Conservation (phyloP, 2,329 filamentous ascomycete species). For the Aphanocladium album region DNA sequence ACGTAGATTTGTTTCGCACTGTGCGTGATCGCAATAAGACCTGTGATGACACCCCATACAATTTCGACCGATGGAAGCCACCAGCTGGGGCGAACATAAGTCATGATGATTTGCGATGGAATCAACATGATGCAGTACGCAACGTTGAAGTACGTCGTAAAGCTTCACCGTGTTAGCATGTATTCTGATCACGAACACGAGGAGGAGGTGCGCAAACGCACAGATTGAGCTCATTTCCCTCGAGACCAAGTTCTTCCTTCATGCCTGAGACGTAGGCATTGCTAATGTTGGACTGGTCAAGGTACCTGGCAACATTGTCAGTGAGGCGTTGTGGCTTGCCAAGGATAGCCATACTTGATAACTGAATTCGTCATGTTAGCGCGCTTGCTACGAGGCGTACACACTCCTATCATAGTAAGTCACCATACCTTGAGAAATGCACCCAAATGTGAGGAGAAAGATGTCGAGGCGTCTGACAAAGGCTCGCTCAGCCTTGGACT, state of each 20-base stretch:
- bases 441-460: conserved; percentile 18
- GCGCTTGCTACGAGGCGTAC: neutral
- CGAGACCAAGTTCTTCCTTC: conserved; percentile 20
- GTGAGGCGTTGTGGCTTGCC: neutral
- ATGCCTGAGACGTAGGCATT: conserved; percentile 25
- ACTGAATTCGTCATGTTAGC: conserved; percentile 11
- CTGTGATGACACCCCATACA: conserved; percentile 23
- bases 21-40: conserved; percentile 27
- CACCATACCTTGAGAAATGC: conserved; percentile 16
- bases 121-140: conserved; percentile 50
- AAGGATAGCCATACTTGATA: conserved; percentile 15
- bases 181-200: neutral
- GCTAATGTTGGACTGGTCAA: conserved; percentile 24
- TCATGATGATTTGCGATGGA: conserved; percentile 34
- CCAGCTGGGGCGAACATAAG: conserved; percentile 31
- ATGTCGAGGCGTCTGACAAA: conserved; percentile 15
- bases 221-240: conserved; percentile 15
- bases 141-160: conserved; percentile 48
- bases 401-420: neutral
- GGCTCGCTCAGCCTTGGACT: conserved; percentile 11
- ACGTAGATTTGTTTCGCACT: conserved; percentile 31
- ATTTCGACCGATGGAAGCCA: conserved; percentile 34
- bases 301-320: conserved; percentile 5
- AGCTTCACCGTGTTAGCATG: conserved; percentile 11
- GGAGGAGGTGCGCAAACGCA: neutral